Percentiles rank a stretch among this genome's conserved stretches.
These are phyloP conservation scores for Cubamyces lactineus DNA, from an alignment of 768 basidiomycete genomes.

Conservation along the genomic window DNA sequence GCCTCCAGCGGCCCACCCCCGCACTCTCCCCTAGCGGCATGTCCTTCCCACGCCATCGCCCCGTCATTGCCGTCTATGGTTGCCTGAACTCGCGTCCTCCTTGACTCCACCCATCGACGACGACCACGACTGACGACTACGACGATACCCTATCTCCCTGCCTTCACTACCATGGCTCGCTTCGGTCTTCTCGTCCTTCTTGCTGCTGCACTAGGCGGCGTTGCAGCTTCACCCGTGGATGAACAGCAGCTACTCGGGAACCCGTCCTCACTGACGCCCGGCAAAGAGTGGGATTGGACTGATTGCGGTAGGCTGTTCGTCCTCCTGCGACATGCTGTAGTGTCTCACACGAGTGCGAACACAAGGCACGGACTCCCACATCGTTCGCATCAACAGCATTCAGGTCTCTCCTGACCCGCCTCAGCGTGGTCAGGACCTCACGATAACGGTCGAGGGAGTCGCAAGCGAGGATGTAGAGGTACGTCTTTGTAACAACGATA, in stretches of 20 bases:
- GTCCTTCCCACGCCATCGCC: conserved; percentile 19
- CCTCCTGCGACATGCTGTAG: not conserved
- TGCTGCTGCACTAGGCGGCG: conserved; percentile 30
- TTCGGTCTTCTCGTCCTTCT: conserved; percentile 31
- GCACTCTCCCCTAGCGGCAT: not conserved
- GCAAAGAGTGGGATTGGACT: conserved; percentile 44
- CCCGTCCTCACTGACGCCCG: conserved; percentile 9
- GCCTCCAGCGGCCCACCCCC: too few relatives aligned
- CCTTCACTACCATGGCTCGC: conserved; percentile 30
- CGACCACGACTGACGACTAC: not conserved
- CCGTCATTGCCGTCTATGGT: conserved; percentile 20
- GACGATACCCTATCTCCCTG: conserved; percentile 13
- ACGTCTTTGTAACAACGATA: conserved; percentile 17
- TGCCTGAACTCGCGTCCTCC: conserved; percentile 7
- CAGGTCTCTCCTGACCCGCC: conserved; percentile 86
- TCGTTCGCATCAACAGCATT: conserved; percentile 72
- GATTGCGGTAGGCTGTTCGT: conserved; percentile 70
- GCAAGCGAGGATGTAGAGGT: conserved; percentile 71
- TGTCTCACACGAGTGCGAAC: conserved; percentile 9
- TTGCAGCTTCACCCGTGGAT: conserved; percentile 28
- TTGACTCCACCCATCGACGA: conserved; percentile 17
- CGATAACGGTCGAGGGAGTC: conserved; percentile 74
- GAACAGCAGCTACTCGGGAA: conserved; percentile 37
- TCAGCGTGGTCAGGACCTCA: conserved; percentile 81
- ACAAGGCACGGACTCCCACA: conserved; percentile 49